Evolutionary conservation across 1,284 basidiomycete species (phyloP), one percentile per base, ranked within the genome.

Genomic region (Gastroboletus turbinatus): DNA sequence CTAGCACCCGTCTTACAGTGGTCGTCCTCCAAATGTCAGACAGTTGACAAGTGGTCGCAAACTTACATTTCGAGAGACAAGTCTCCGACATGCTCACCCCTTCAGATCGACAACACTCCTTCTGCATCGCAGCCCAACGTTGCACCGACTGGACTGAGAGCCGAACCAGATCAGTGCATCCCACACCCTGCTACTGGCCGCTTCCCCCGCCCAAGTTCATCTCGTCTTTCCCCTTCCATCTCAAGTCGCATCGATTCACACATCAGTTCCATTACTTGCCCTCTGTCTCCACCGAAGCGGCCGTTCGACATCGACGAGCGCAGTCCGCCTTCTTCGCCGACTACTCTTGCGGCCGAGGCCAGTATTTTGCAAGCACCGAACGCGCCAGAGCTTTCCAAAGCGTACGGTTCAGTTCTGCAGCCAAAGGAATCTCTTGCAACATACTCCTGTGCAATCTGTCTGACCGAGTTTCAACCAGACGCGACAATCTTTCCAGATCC

Each of bases 401-500:
- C 87, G 10, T 92, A 91, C 62, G 90, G 90, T 32, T 90, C 89
- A 1, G 80, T 92, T 29, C 75, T 92, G 21, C 90, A 92, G 65
- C 82, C 87, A n/a, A 85, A 85, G 63, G 87, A 88, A 65, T 80
- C 84, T 8, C 77, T 91, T 25, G 71, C 78, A 11, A 80, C 82
- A 14, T 86, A 87, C 64, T 80, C 81, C 5, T 92, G 90, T 67
- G 78, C 80, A 36, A 68, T 82, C n/a, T 92, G 90, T 64, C 73
- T 76, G 10, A 71, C 77, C 0, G 75, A 78, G 5, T 92, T 92
- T 66, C 81, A 83, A 46, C 89, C 89, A 1, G 89, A 92, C 69
- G 83, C 87, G 23, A 92, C 90, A 32, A 89, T 92, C 58, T 92
- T 90, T 66, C 90, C 90, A 1, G 84, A 90, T 62, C 88, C 87